phyloP scores from a whole-genome alignment of 2,329 filamentous ascomycete genomes.

The Xylaria sp. region DNA sequence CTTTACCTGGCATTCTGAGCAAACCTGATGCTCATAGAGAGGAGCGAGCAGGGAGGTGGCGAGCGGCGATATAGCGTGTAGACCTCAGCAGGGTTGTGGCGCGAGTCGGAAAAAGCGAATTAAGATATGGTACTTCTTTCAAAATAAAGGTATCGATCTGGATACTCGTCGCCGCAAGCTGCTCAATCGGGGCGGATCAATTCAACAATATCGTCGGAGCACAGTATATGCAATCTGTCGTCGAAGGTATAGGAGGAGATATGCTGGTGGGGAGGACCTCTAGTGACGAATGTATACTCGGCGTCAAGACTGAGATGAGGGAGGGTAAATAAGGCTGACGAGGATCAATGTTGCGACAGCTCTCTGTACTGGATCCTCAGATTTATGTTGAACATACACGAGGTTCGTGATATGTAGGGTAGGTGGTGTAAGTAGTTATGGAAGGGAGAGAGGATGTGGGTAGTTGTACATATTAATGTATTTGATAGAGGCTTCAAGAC shows the following conservation, averaged over 20 bases:
- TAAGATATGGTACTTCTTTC: neutral
- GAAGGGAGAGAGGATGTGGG: constrained; percentile 45
- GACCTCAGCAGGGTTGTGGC: constrained; percentile 41
- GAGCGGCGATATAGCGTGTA: constrained; percentile 36
- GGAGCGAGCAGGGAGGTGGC: constrained; percentile 40
- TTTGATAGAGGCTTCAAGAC: constrained; percentile 47
- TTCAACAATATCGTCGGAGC: constrained; percentile 15
- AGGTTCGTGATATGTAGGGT: constrained; percentile 44
- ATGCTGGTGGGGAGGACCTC: constrained; percentile 14
- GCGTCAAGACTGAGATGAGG: constrained; percentile 23
- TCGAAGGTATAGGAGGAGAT: constrained; percentile 12
- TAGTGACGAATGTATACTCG: constrained; percentile 38
- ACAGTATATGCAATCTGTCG: constrained; percentile 2
- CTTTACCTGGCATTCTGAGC: constrained; percentile 79
- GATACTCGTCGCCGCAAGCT: constrained; percentile 41
- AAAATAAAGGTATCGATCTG: constrained; percentile 9
- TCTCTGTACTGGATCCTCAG: constrained; percentile 36
- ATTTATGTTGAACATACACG: constrained; percentile 40
- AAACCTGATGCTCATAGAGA: constrained; percentile 44
- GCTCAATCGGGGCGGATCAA: constrained; percentile 25
- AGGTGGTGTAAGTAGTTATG: constrained; percentile 36
- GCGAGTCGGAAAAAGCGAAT: constrained; percentile 39
- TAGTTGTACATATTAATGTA: constrained; percentile 52
- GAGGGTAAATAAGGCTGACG: constrained; percentile 37
- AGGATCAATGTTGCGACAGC: constrained; percentile 43